These are phyloP conservation scores for Porphyridium purpureum DNA, from an alignment of 23 red algal species.

Conservation along the genomic window DNA sequence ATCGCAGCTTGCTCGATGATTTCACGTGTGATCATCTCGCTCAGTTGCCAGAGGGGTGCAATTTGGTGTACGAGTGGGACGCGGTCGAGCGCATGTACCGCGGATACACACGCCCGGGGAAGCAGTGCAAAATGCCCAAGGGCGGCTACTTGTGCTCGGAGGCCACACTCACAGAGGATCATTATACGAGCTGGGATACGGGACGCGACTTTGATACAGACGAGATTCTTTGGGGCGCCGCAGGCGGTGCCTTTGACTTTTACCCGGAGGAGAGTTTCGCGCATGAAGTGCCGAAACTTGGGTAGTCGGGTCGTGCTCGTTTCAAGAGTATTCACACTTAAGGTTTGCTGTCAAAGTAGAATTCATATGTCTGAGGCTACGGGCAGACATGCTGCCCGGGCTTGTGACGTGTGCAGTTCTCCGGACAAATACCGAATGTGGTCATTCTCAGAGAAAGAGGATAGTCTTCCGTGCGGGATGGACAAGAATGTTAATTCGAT, in stretches of 20 bases:
- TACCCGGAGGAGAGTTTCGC: constrained; percentile 19
- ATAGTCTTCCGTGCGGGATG: no score
- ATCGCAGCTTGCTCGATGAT: constrained; percentile 24
- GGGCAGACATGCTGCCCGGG: no score
- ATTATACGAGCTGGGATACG: constrained; percentile 50
- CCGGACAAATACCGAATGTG: no score
- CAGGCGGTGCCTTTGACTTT: constrained; percentile 83
- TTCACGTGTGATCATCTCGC: constrained; percentile 29
- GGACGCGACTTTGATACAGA: constrained; percentile 71
- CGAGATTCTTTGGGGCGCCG: constrained; percentile 60
- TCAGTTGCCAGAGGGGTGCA: constrained; percentile 49
- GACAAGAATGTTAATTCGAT: no score
- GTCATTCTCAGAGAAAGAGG: no score
- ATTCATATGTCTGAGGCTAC: no score
- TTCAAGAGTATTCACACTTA: no score
- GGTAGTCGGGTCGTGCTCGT: no score
- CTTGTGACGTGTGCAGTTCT: no score
- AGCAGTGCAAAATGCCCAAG: constrained; percentile 54
- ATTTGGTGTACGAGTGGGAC: constrained; percentile 52
- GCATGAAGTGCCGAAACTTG: constrained; percentile 38
- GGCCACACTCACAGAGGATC: constrained; percentile 23
- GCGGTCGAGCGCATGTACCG: constrained; percentile 15
- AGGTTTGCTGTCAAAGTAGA: no score
- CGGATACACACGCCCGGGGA: constrained; percentile 47
- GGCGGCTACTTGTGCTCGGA: constrained; percentile 56